These are phyloP conservation scores for Emmonsiellopsis sp. DNA, from an alignment of 2,329 filamentous ascomycete species.

Conservation along the genomic window DNA sequence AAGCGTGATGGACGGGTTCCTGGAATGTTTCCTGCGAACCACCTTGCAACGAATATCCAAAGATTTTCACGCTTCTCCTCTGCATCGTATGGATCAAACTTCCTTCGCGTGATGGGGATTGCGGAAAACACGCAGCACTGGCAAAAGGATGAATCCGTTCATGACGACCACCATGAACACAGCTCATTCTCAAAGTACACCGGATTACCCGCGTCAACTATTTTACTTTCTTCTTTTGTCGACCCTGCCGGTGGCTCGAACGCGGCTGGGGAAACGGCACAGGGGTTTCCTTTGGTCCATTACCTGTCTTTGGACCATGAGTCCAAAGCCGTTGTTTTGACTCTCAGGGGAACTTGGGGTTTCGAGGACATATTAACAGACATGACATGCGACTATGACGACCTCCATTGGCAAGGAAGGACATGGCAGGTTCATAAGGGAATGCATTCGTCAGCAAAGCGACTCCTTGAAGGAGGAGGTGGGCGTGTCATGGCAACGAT, in stretches of 20 bases:
- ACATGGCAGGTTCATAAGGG: conserved; percentile 65
- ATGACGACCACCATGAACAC: conserved; percentile 37
- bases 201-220: conserved; percentile 36
- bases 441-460: conserved; percentile 60
- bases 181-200: conserved; percentile 38
- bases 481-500: conserved; percentile 59
- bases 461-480: conserved; percentile 59
- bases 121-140: conserved; percentile 22
- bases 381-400: conserved; percentile 60
- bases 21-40: conserved; percentile 37
- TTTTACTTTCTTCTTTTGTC: conserved; percentile 60
- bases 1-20: conserved; percentile 36
- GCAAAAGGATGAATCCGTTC: conserved; percentile 23
- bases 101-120: conserved; percentile 40
- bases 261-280: conserved; percentile 54
- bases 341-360: conserved; percentile 61
- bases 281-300: conserved; percentile 62
- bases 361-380: conserved; percentile 67
- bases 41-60: conserved; percentile 38
- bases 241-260: conserved; percentile 61
- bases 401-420: conserved; percentile 52
- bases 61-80: conserved; percentile 40
- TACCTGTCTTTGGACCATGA: conserved; percentile 65
- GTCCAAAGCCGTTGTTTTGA: conserved; percentile 63
- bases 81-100: conserved; percentile 39